Evolutionary conservation across 371 early-diverging fungal species (phyloP), one percentile per base, ranked within the genome.

Genomic region (Mucor lusitanicus): DNA sequence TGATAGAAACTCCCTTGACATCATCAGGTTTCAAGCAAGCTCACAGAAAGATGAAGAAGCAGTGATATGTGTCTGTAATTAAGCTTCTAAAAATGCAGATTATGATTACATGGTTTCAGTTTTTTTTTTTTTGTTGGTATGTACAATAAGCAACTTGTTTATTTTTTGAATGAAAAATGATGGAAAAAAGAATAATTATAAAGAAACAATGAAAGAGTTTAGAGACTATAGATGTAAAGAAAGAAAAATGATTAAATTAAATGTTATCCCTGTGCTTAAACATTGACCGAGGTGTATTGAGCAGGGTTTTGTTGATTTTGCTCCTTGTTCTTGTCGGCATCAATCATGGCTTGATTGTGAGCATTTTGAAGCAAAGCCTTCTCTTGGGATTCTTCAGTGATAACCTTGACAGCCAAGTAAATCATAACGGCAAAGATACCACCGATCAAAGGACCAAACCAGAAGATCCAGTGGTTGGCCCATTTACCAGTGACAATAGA

Each of bases 381-480:
- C 56, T 64, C 57, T 57, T 64, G 64, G 27, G 65, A 59, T 3
- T 50, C 53, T 30, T 60, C 66, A 28, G 66, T 66, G 15, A 66
- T 21, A 19, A 59, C 42, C 42, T 66, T 66, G 6, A 32, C 32
- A 15, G 11, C 3, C 21, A 69, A 60, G 44, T 72, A 72, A 9
- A 67, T 65, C 2, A 63, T 30, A 6, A 54, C 59, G 11, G 72
- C 65, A 62, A 72, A 72, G 23, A 72, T 44, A 42, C 65, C 59
- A 17, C 72, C 72, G 2, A 59, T 61, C 23, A 72, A 58, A 25
- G 72, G 72, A 15, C 82, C 89, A 37, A 86, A 68, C 88, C 88
- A 88, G 63, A 84, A 88, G 55, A 89, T 73, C 84, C 86, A 86
- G 28, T 87, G 87, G 15, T 79, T 62, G 17, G 27, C 33, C 68